These are phyloP conservation scores for Pseudohyphozyma bogoriensis DNA, from an alignment of 768 basidiomycete species.

Conservation along the genomic window DNA sequence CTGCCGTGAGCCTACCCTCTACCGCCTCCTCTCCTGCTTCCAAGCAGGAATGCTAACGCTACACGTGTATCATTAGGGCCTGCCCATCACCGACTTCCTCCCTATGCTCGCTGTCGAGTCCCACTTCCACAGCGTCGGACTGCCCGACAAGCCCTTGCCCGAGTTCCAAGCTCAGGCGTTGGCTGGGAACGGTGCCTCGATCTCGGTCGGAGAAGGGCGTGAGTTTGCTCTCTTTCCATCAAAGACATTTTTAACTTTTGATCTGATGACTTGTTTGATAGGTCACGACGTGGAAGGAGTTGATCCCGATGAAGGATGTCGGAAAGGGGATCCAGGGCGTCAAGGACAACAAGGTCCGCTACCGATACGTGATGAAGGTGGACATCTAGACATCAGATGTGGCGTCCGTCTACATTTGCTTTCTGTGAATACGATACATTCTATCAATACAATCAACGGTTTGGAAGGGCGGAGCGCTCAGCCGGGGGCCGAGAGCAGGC, in stretches of 20 bases:
- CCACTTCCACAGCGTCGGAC: conserved; percentile 45
- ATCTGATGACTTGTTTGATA: neutral
- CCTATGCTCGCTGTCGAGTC: conserved; percentile 48
- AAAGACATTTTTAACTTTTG: neutral
- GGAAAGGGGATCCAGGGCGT: conserved; percentile 21
- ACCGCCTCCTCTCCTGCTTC: neutral
- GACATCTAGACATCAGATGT: no score
- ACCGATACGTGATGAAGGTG: conserved; percentile 23
- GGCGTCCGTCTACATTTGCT: no score
- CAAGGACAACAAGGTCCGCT: conserved; percentile 23
- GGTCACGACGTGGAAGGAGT: conserved; percentile 18
- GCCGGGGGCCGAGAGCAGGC: no score
- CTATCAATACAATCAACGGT: no score
- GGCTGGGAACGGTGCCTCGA: conserved; percentile 24
- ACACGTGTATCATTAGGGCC: conserved; percentile 24
- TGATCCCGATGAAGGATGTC: conserved; percentile 27
- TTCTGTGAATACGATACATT: no score
- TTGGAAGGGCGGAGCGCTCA: no score
- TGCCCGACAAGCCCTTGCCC: conserved; percentile 24
- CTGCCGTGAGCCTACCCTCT: neutral
- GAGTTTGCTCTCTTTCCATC: conserved; percentile 28
- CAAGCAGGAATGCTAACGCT: conserved; percentile 16
- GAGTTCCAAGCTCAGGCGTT: conserved; percentile 19
- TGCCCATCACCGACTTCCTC: conserved; percentile 48
- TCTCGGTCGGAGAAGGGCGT: conserved; percentile 46